phyloP scores from a whole-genome alignment of 2,329 filamentous ascomycete genomes.

The Fusarium sterilihyphosum region DNA sequence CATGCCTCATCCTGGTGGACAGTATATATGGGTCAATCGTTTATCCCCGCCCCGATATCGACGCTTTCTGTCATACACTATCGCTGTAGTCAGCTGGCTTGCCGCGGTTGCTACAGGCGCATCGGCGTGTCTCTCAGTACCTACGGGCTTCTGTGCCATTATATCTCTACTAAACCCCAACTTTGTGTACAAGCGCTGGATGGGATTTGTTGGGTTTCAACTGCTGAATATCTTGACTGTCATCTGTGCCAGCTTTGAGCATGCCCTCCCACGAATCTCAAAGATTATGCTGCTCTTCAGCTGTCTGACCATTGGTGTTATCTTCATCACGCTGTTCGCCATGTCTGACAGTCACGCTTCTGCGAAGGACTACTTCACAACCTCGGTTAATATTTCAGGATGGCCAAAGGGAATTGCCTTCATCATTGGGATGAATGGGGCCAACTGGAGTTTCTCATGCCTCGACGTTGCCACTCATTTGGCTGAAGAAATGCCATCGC shows the following conservation, averaged over 20 bases:
- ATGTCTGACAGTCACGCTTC: not conserved
- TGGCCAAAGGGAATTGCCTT: slow-evolving; percentile 9
- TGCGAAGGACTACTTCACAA: not conserved
- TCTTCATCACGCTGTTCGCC: not conserved
- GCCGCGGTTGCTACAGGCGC: slow-evolving; percentile 2
- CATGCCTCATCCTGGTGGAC: slow-evolving; percentile 4
- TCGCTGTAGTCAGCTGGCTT: not conserved
- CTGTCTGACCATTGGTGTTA: not conserved
- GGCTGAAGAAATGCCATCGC: slow-evolving; percentile 3
- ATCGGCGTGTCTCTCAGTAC: not conserved
- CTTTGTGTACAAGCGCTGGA: slow-evolving; percentile 2
- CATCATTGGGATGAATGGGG: not conserved
- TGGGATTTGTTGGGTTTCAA: slow-evolving; percentile 2
- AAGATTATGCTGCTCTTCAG: slow-evolving; percentile 1
- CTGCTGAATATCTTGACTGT: not conserved
- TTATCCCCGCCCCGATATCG: not conserved
- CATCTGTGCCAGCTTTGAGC: not conserved
- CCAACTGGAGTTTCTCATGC: slow-evolving; percentile 4
- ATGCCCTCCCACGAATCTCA: not conserved
- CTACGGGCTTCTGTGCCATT: not conserved
- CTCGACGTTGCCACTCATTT: slow-evolving; percentile 4
- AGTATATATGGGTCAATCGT: slow-evolving; percentile 2
- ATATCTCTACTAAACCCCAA: not conserved
- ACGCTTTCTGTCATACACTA: not conserved
- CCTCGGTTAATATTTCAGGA: not conserved